A percentile compares a stretch with the other conserved stretches of the same genome.
phyloP scores from a whole-genome alignment of 2,329 filamentous ascomycete species.

The Corniculantispora saksenae region DNA sequence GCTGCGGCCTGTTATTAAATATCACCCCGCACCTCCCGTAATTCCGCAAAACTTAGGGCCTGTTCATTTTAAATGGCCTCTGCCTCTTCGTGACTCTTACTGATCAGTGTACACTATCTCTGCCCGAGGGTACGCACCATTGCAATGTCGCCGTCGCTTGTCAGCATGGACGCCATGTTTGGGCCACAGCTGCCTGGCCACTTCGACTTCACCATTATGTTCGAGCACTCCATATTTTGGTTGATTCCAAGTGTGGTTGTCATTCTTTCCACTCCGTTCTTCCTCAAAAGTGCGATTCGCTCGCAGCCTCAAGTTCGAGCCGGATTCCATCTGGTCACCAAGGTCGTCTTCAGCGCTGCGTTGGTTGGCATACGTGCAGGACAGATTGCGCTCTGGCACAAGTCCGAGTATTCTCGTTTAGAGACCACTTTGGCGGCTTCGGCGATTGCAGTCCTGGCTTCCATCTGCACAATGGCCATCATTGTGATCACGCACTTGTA shows the following conservation, averaged over 20 bases:
- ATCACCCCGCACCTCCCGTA: no score
- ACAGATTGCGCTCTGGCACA: neutral
- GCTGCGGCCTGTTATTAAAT: no score
- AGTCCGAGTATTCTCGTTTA: neutral
- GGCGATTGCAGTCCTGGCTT: neutral
- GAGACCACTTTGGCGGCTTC: neutral
- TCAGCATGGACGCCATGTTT: neutral
- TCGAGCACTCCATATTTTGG: slow-evolving; percentile 6
- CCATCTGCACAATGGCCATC: neutral
- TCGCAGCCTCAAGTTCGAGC: neutral
- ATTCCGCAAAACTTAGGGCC: no score
- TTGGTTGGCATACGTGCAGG: neutral
- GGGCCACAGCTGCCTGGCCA: slow-evolving; percentile 8
- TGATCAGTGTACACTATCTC: no score
- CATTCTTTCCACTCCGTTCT: neutral
- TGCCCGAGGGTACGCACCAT: neutral
- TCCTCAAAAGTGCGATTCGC: neutral
- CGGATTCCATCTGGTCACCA: neutral
- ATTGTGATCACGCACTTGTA: neutral
- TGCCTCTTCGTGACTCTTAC: no score
- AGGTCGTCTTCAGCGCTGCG: neutral
- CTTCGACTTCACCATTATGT: slow-evolving; percentile 10
- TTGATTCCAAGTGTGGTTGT: neutral
- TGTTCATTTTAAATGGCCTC: no score
- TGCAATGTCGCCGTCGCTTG: neutral